These are phyloP conservation scores for Moringa oleifera DNA, from an alignment of 345 rosid species.

Conservation along the genomic window DNA sequence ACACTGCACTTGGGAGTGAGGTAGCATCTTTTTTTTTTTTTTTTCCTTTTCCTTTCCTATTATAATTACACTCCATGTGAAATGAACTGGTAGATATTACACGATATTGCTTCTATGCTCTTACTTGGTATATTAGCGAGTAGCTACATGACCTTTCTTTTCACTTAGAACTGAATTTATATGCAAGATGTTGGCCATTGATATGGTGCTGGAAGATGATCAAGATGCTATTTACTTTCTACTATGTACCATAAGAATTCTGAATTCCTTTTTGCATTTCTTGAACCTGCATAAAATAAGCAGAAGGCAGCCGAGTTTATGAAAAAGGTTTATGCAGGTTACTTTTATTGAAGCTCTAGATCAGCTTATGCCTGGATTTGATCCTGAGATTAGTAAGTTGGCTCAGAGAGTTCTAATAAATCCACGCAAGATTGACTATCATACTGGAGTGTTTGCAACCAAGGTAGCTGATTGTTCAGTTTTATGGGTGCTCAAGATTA, in stretches of 20 bases:
- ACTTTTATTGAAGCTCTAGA: constrained; percentile 95
- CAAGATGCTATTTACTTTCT: not conserved
- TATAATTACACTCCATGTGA: not conserved
- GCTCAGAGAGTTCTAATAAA: constrained; percentile 94
- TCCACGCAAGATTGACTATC: constrained; percentile 92
- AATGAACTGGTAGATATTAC: not conserved
- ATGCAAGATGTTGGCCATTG: no score
- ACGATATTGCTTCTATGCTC: no score
- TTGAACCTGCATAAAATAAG: not conserved
- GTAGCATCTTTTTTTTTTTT: constrained; percentile 46
- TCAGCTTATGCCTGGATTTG: constrained; percentile 99
- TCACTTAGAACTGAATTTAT: no score
- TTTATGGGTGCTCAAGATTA: constrained; percentile 3
- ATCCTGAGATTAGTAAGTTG: constrained; percentile 94
- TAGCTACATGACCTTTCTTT: not conserved
- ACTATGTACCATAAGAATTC: not conserved
- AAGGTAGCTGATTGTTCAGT: constrained; percentile 41
- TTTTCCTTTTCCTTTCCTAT: not conserved
- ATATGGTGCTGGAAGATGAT: not conserved
- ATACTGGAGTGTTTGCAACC: constrained; percentile 92
- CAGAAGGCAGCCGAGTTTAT: constrained; percentile 11
- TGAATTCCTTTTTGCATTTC: not conserved
- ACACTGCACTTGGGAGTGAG: constrained; percentile 99
- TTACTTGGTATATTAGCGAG: no score
- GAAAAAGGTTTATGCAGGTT: constrained; percentile 45